Base-by-base conservation (phyloP, 2,329 filamentous ascomycete species). In the Epichloe scottii region DNA sequence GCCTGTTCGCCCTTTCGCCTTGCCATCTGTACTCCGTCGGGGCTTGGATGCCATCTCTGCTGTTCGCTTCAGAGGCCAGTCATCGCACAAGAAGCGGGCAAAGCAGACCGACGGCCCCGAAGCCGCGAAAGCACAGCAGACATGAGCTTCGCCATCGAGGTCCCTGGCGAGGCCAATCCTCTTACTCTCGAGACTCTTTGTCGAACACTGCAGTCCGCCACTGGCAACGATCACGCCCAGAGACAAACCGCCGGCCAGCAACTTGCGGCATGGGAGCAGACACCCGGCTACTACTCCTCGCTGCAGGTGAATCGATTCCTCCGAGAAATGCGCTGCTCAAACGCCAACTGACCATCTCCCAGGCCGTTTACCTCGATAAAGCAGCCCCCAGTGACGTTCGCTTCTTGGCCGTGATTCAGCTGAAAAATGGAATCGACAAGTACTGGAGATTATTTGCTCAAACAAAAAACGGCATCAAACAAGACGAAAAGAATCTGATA, bases 401-500 rank as follows among this genome's bases (percentile, higher is more conserved):
- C 54, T 89, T 95, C 62, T 82, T 96, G 11, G 87, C 91, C 50
- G 81, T 97, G 52, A 95, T 97, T 58, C 87, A 95, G 64, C 76
- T 98, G 50, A 97, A 97, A 66, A 96, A 97, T 66, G 93, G 90
- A 51, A 90, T 97, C 67, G 91, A 97, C 65, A 89, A 85, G 64
- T 89, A 89, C 67, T 98, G 93, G 93, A 79, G 93, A 14, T 58
- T 69, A n/a, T 63, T 88, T 76, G 63, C 70, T 35, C 58, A 68
- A 52, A 48, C 64, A 30, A 75, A 72, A 63, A 87, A 86, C 35
- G 81, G 87, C 47, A 78, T 85, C 51, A 81, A 84, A 63, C 78
- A 79, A 30, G 78, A 85, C 19, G 87, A 95, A 63, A 96, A 93
- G 67, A 71, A 77, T 10, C 64, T 77, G 38, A 93, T 98, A 50